Conservation (phyloP, 2,329 filamentous ascomycete species). For the Pestalotiopsis sp. region DNA sequence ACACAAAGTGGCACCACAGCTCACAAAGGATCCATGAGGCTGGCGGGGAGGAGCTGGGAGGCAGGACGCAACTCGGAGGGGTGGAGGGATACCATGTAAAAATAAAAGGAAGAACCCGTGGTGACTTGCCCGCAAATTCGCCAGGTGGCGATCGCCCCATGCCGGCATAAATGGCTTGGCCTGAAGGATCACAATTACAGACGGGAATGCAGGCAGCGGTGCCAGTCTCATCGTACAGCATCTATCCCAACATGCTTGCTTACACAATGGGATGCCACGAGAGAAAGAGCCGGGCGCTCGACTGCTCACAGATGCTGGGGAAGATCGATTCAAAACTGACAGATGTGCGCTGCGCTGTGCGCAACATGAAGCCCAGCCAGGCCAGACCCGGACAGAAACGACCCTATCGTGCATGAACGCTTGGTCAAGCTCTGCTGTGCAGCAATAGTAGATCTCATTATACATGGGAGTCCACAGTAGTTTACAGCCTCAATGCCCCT, state of each 20-base stretch:
- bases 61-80: neutral
- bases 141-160: conserved; percentile 4
- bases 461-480: conserved; percentile 14
- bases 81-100: neutral
- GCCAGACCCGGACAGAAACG: conserved; percentile 3
- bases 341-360: neutral
- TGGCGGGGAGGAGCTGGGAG: neutral
- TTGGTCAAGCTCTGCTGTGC: conserved; percentile 14
- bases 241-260: neutral
- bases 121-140: neutral
- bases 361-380: neutral
- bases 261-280: neutral
- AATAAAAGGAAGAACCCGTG: conserved; percentile 5
- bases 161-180: conserved; percentile 7
- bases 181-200: conserved; percentile 10
- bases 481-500: conserved; percentile 10
- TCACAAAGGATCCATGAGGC: neutral
- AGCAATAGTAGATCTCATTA: conserved; percentile 13
- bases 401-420: conserved; percentile 18
- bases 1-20: conserved; percentile 1
- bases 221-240: conserved; percentile 2
- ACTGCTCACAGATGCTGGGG: neutral
- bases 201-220: conserved; percentile 12
- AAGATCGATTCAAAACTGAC: conserved; percentile 12
- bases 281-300: neutral